Evolutionary conservation across 768 basidiomycete species (phyloP).

Genomic region (Tulasnella sp.): DNA sequence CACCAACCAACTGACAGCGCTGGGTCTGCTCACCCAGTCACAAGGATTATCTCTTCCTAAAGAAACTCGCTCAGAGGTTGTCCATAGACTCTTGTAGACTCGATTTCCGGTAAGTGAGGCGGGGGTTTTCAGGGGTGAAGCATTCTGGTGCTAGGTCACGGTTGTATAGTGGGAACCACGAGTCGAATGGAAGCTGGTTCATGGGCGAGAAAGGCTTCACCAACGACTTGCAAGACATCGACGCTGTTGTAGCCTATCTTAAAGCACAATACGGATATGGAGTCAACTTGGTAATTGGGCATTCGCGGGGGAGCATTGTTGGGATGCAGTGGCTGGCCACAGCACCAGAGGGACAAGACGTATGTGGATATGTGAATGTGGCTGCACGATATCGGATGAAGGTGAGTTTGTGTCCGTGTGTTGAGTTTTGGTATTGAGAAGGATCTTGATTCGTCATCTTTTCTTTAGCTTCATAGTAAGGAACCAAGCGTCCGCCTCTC

Average conservation of each 20-base stretch:
- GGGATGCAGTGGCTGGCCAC: constrained; percentile 66
- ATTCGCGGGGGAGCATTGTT: constrained; percentile 72
- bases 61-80: constrained; percentile 57
- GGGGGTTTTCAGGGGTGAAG: too few relatives aligned
- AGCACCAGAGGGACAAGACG: constrained; percentile 47
- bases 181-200: constrained; percentile 64
- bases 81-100: constrained; percentile 81
- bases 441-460: background rate
- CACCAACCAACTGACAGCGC: too few relatives aligned
- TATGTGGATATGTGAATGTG: constrained; percentile 61
- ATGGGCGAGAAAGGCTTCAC: constrained; percentile 48
- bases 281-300: constrained; percentile 66
- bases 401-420: constrained; percentile 42
- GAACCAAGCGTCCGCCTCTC: background rate
- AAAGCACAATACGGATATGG: constrained; percentile 58
- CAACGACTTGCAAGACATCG: constrained; percentile 63
- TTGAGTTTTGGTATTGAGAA: background rate
- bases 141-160: background rate
- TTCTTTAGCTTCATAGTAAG: background rate
- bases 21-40: too few relatives aligned
- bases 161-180: constrained; percentile 63
- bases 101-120: constrained; percentile 63
- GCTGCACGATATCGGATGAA: constrained; percentile 77
- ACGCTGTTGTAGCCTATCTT: constrained; percentile 60
- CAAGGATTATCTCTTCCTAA: constrained; percentile 81